Evolutionary conservation across 2,329 filamentous ascomycete species (phyloP).

Genomic region (Emericellopsis atlantica): DNA sequence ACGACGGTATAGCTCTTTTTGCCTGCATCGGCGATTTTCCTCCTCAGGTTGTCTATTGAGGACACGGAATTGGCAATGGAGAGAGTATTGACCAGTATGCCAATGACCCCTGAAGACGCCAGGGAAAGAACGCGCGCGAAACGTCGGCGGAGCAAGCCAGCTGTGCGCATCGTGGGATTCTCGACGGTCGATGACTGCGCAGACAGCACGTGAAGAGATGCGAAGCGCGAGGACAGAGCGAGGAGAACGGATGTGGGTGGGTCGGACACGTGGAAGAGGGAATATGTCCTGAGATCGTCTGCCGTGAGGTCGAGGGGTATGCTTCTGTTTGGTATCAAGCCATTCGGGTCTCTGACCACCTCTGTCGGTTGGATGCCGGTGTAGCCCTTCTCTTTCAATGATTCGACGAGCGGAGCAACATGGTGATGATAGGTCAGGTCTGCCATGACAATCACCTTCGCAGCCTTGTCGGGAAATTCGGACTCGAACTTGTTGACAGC

Average conservation of each 20-base stretch:
- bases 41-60: constrained; percentile 62
- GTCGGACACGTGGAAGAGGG: constrained; percentile 74
- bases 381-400: constrained; percentile 55
- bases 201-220: constrained; percentile 66
- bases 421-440: constrained; percentile 81
- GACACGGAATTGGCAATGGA: constrained; percentile 82
- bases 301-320: constrained; percentile 28
- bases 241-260: constrained; percentile 75
- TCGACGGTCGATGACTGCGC: constrained; percentile 44
- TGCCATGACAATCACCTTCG: constrained; percentile 69
- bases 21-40: constrained; percentile 61
- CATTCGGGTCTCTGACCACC: constrained; percentile 67
- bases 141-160: constrained; percentile 59
- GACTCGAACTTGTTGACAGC: constrained; percentile 48
- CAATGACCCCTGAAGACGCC: constrained; percentile 71
- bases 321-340: constrained; percentile 72
- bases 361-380: constrained; percentile 53
- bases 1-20: constrained; percentile 97
- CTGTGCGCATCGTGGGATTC: constrained; percentile 29
- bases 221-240: constrained; percentile 72
- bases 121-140: constrained; percentile 79
- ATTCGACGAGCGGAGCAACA: constrained; percentile 42
- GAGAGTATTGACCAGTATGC: constrained; percentile 91
- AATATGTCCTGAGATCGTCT: constrained; percentile 48
- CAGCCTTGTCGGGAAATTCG: constrained; percentile 51